These are phyloP conservation scores for Coemansia sp. DNA, from an alignment of 192 early-diverging fungal species.

Conservation along the genomic window DNA sequence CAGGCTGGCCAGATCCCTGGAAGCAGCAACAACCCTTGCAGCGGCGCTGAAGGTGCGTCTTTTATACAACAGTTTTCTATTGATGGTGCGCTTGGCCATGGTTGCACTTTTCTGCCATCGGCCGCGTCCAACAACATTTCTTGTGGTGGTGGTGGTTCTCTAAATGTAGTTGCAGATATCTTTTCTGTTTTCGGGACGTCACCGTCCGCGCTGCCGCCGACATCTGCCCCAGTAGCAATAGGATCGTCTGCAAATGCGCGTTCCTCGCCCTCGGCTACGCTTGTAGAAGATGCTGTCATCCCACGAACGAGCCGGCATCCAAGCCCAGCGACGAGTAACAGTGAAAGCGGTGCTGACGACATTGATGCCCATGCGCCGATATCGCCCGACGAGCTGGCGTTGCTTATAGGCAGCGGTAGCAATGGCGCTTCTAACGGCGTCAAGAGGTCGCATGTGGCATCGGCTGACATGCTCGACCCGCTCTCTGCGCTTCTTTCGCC, in stretches of 20 bases:
- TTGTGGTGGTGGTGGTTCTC: slow-evolving; percentile 5
- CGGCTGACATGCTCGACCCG: slow-evolving; percentile 16
- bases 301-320: slow-evolving; percentile 34
- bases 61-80: slow-evolving; percentile 10
- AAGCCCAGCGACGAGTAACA: slow-evolving; percentile 38
- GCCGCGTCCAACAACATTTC: slow-evolving; percentile 5
- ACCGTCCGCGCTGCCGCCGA: neutral
- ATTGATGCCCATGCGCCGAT: slow-evolving; percentile 12
- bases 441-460: neutral
- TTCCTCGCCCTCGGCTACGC: neutral
- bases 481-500: slow-evolving; percentile 39
- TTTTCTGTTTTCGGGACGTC: slow-evolving; percentile 20
- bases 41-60: neutral
- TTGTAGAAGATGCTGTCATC: slow-evolving; percentile 31
- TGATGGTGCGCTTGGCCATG: slow-evolving; percentile 2
- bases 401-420: slow-evolving; percentile 19
- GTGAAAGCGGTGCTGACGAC: slow-evolving; percentile 33
- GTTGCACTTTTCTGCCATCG: slow-evolving; percentile 6
- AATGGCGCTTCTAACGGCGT: neutral
- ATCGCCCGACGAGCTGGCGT: slow-evolving; percentile 20
- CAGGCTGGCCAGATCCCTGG: neutral
- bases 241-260: neutral
- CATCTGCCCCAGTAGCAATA: neutral
- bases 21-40: neutral
- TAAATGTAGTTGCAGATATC: slow-evolving; percentile 42